Base-by-base conservation (phyloP, 257 asterid species). In the Solanum pennellii region DNA sequence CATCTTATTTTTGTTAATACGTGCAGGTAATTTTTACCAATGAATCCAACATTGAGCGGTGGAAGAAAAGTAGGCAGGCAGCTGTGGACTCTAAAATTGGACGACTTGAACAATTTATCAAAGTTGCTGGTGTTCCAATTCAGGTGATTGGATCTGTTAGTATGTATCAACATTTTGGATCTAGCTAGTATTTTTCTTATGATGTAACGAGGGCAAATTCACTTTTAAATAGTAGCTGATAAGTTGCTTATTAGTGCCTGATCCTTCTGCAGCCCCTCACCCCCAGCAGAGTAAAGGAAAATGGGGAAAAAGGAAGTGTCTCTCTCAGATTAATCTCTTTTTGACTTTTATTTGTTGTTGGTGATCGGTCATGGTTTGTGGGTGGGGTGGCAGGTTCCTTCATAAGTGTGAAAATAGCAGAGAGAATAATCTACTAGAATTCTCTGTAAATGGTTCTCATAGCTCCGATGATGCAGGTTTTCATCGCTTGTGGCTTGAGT, bases 31-130 rank as follows among this genome's bases (percentile, higher is more conserved):
- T 97, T 62, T 97, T 96, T 89, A 95, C 99, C 85, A 97, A 97
- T 82, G 99, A 96, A 90, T 92, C 99, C 84, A 96, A 97, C 80
- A 97, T 97, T 14, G 99, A 97, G 88, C 95, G 96, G 88, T 97
- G 98, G 99, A 97, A 93, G 95, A 97, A 97, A 31, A 97, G 94
- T 92, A 94, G 98, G 87, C 99, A 97, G 90, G 92, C 89, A 83
- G 99, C 99, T 71, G 94, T 97, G 79, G 99, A 96, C 92, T 97
- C 99, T 7, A 97, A 97, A 94, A 89, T 96, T 89, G 99, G 98
- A 86, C 92, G 98, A 84, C 97, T 97, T 85, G 95, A 93, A 86
- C 92, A 88, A 89, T 97, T 96, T 90, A 93, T 97, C 84, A 92
- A 96, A 91, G 93, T 89, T 85, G 98, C 92, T 89, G 92, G 94